phyloP scores from a whole-genome alignment of 1,284 basidiomycete genomes.

The Austroboletus niveus region DNA sequence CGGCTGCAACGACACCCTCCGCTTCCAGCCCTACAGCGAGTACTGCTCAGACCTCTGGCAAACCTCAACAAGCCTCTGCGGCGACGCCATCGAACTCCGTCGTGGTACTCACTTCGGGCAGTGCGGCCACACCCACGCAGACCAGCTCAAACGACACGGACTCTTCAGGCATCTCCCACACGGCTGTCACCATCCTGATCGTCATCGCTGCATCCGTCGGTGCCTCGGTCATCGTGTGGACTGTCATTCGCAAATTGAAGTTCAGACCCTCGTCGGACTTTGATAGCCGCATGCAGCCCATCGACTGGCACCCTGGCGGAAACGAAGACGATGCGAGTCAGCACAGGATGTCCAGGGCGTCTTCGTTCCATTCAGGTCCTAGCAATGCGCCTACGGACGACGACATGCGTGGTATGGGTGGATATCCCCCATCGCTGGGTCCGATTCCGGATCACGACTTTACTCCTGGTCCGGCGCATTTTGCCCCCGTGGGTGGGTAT shows the following conservation, averaged over 20 bases:
- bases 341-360: slow-evolving; percentile 55
- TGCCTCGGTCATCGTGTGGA: slow-evolving; percentile 73
- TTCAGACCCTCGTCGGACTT: slow-evolving; percentile 77
- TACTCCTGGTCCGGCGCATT: slow-evolving; percentile 58
- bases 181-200: slow-evolving; percentile 68
- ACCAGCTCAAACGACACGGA: slow-evolving; percentile 19
- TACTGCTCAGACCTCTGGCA: slow-evolving; percentile 16
- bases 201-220: slow-evolving; percentile 69
- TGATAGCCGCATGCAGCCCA: slow-evolving; percentile 79
- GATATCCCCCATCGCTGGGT: slow-evolving; percentile 30
- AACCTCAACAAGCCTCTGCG: slow-evolving; percentile 3
- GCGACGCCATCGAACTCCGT: slow-evolving; percentile 15
- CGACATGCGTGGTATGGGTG: slow-evolving; percentile 31
- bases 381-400: slow-evolving; percentile 46
- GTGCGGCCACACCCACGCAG: slow-evolving; percentile 24
- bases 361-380: slow-evolving; percentile 69
- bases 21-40: slow-evolving; percentile 13
- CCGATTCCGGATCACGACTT: slow-evolving; percentile 78
- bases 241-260: slow-evolving; percentile 90
- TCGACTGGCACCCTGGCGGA: slow-evolving; percentile 75
- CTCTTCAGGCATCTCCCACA: slow-evolving; percentile 47
- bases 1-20: slow-evolving; percentile 12
- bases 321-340: slow-evolving; percentile 47
- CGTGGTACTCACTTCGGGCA: slow-evolving; percentile 15
- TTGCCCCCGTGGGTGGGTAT: slow-evolving; percentile 72